Conservation (phyloP, 129 eudicot species). For the Chrysanthemum makinoi region DNA sequence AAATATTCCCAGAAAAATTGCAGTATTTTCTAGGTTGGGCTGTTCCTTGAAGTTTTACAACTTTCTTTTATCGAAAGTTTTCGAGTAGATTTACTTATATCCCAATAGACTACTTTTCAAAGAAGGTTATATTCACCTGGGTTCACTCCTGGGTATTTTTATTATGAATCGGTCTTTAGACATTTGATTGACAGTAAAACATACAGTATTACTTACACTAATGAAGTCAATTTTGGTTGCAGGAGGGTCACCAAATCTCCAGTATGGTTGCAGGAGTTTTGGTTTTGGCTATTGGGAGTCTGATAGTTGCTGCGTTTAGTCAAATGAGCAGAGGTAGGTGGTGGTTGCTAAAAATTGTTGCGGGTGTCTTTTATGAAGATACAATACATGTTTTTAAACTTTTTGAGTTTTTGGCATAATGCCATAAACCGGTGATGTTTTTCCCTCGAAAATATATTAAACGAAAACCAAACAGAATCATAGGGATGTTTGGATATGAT, state of each 20-base stretch:
- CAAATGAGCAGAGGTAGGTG: conserved; percentile 33
- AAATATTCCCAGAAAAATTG: no score
- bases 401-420: neutral
- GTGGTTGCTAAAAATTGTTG: conserved; percentile 5
- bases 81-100: no score
- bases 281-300: conserved; percentile 31
- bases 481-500: no score
- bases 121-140: no score
- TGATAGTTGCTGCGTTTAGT: conserved; percentile 31
- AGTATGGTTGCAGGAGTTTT: conserved; percentile 24
- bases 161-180: no score
- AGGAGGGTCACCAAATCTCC: conserved; percentile 16
- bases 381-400: neutral
- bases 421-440: neutral
- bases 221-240: neutral
- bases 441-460: neutral
- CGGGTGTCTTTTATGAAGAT: neutral
- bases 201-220: neutral
- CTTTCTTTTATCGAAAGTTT: no score
- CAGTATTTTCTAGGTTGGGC: no score
- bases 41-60: no score
- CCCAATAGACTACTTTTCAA: no score
- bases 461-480: neutral
- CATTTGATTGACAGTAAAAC: neutral
- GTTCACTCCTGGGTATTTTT: no score